These are phyloP conservation scores for Carex scoparia DNA, from an alignment of 176 grass and related monocot genomes.

Conservation along the genomic window DNA sequence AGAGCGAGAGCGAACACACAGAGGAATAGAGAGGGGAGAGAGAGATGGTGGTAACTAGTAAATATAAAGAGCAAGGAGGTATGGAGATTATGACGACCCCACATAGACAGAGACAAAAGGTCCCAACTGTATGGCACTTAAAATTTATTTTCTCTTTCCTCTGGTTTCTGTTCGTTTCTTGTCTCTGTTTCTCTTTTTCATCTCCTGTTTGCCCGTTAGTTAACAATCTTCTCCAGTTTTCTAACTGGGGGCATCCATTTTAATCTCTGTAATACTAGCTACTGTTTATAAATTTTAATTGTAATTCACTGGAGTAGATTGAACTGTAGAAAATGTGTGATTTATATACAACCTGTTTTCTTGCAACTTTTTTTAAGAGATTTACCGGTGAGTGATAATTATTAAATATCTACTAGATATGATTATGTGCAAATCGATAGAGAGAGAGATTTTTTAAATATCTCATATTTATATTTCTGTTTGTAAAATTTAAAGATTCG, in stretches of 20 bases:
- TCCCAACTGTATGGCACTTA: neutral
- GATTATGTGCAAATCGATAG: too few relatives aligned
- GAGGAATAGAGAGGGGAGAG: neutral
- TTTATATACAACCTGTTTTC: neutral
- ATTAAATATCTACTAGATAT: neutral
- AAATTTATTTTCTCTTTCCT: neutral
- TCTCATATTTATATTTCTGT: too few relatives aligned
- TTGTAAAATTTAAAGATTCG: too few relatives aligned
- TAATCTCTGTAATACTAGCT: neutral
- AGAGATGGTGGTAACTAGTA: neutral
- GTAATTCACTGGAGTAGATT: neutral
- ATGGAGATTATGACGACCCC: neutral
- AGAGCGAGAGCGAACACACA: neutral
- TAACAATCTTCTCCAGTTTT: neutral
- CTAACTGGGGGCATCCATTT: neutral
- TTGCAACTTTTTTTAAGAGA: neutral
- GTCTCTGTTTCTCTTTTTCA: neutral
- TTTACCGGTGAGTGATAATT: neutral
- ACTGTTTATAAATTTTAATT: neutral
- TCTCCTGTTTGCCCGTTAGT: neutral
- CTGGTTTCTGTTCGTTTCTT: neutral
- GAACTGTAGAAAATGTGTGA: neutral
- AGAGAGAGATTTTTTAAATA: too few relatives aligned
- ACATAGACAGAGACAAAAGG: neutral
- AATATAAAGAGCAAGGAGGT: neutral